These are phyloP conservation scores for Zymoseptoria tritici DNA, from an alignment of 2,329 filamentous ascomycete species.

Conservation along the genomic window DNA sequence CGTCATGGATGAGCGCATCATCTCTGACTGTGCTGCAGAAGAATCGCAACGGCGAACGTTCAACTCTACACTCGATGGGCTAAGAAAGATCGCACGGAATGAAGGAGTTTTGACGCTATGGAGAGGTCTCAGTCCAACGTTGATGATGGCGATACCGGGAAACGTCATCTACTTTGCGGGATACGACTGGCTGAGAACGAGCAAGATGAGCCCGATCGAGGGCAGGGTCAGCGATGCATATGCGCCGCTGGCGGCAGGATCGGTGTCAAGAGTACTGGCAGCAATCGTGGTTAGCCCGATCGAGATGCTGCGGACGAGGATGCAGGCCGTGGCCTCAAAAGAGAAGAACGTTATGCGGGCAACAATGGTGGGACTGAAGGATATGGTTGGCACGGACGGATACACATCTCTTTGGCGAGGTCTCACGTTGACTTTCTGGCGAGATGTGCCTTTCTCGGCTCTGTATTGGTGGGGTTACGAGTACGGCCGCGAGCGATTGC, in stretches of 20 bases:
- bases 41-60: slow-evolving; percentile 77
- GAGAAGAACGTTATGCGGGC: slow-evolving; percentile 65
- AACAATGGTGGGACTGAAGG: slow-evolving; percentile 65
- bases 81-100: slow-evolving; percentile 90
- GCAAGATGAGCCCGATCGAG: slow-evolving; percentile 63
- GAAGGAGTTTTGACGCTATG: slow-evolving; percentile 82
- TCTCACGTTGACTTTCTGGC: slow-evolving; percentile 83
- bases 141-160: slow-evolving; percentile 86
- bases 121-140: slow-evolving; percentile 87
- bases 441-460: slow-evolving; percentile 93
- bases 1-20: slow-evolving; percentile 34
- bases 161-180: slow-evolving; percentile 99
- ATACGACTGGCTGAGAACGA: slow-evolving; percentile 86
- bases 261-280: slow-evolving; percentile 68
- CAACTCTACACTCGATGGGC: slow-evolving; percentile 82
- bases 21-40: slow-evolving; percentile 74
- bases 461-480: slow-evolving; percentile 99
- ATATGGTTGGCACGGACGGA: slow-evolving; percentile 72
- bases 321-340: slow-evolving; percentile 55
- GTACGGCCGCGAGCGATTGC: slow-evolving; percentile 63
- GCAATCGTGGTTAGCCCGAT: slow-evolving; percentile 81
- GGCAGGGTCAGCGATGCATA: slow-evolving; percentile 57
- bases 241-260: slow-evolving; percentile 72
- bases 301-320: slow-evolving; percentile 86
- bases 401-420: slow-evolving; percentile 85